Base-by-base conservation (phyloP, 345 rosid genomes). In the Eucalyptus tenuipes region DNA sequence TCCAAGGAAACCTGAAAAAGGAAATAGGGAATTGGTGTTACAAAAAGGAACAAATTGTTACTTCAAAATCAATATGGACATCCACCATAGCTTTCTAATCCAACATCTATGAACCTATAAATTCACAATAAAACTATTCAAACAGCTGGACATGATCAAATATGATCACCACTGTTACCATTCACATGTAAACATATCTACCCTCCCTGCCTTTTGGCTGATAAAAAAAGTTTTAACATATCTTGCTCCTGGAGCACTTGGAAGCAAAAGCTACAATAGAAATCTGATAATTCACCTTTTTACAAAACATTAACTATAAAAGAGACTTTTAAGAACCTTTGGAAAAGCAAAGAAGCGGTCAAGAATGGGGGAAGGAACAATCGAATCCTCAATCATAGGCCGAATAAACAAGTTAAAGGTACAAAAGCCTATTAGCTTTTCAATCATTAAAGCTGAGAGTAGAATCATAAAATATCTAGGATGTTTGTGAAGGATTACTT, bases 1-100 rank as follows among this genome's bases (percentile, higher is more conserved):
- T 98, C 99, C 94, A 97, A 85, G 53, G 94, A 95, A 91, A 96
- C 99, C 99, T 98, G 95, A 90, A 89, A 91, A 89, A 20, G 47
- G 24, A 37, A 40, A 40, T 75, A 0, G 27, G 24, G 82, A 75
- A 75, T 20, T 75, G 22, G 47, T 37, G 47, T 75, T 75, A 75
- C 47, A 22, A 24, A 75, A 40, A 75, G 24, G 47, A 75, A 40
- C 47, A 75, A n/a, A 75, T 40, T 40, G 45, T 75, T 20, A 75
- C 47, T 75, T 75, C 27, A 20, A 75, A 75, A 40, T 75, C 84
- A 40, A 75, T 40, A 40, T 40, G 84, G 47, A 75, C 82, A 75
- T 75, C 82, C 82, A 75, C 82, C 47, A 75, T 22, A 75, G 47
- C 82, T 75, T 75, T 75, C 27, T 75, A 75, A 11, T 40, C 82